Evolutionary conservation across 345 rosid species (phyloP).

Genomic region (Eucalyptus erythrocorys): DNA sequence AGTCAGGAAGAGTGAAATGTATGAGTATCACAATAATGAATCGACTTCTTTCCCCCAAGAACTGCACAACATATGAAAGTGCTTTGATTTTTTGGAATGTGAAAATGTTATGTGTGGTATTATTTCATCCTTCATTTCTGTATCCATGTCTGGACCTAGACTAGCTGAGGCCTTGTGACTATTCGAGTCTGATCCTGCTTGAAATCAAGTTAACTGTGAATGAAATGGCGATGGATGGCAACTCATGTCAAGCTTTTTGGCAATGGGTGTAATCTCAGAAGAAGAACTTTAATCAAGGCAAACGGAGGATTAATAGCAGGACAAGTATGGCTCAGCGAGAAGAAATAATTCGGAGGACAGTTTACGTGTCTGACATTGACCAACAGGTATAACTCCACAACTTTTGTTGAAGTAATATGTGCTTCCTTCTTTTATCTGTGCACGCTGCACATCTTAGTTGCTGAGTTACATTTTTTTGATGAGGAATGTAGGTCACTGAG

Average conservation of each 20-base stretch:
- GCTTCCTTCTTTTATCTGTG: neutral
- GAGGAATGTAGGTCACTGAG: slow-evolving; percentile 61
- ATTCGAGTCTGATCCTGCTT: neutral
- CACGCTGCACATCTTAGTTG: neutral
- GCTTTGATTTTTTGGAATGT: neutral
- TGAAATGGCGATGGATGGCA: neutral
- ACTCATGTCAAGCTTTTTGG: neutral
- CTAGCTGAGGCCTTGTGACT: neutral
- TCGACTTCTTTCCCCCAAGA: neutral
- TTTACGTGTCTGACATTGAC: slow-evolving; percentile 90
- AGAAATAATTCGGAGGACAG: slow-evolving; percentile 77
- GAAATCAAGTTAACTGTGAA: neutral
- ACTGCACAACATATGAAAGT: neutral
- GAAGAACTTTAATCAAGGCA: slow-evolving; percentile 66
- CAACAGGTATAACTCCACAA: slow-evolving; percentile 49
- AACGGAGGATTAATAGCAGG: slow-evolving; percentile 53
- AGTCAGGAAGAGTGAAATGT: neutral
- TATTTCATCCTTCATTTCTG: neutral
- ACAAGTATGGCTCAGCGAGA: slow-evolving; percentile 89
- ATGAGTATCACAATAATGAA: neutral
- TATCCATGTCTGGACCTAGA: neutral
- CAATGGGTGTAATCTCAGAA: slow-evolving; percentile 22
- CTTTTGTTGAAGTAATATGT: neutral
- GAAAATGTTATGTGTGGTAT: neutral
- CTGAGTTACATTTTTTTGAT: neutral